Evolutionary conservation across 768 basidiomycete species (phyloP).

Genomic region (Lactifluus hygrophoroides): DNA sequence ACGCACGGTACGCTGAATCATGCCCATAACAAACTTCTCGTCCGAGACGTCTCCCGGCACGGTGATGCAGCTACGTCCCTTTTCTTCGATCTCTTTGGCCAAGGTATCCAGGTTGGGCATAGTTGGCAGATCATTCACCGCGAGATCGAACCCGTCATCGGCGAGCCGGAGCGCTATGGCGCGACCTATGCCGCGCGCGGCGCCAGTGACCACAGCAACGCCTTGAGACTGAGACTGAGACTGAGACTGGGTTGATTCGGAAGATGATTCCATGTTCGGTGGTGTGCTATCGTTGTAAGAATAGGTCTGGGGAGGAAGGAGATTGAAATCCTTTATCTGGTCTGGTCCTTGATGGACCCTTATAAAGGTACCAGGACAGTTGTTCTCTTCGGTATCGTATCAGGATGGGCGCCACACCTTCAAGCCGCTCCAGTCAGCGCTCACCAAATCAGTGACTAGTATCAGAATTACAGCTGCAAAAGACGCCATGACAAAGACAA

Average conservation of each 20-base stretch:
- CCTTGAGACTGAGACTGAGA: background rate
- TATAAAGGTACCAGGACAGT: too few relatives aligned
- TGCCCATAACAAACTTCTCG: background rate
- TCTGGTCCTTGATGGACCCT: background rate
- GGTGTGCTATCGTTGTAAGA: background rate
- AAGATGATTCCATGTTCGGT: background rate
- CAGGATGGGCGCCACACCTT: background rate
- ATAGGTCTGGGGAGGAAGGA: background rate
- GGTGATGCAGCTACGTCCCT: slow-evolving; percentile 4
- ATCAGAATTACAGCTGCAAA: too few relatives aligned
- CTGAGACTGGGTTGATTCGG: too few relatives aligned
- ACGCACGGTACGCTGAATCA: slow-evolving; percentile 4
- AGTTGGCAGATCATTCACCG: slow-evolving; percentile 17
- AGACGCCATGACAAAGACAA: background rate
- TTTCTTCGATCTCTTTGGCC: background rate
- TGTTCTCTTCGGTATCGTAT: too few relatives aligned
- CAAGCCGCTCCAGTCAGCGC: too few relatives aligned
- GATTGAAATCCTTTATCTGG: background rate
- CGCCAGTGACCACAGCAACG: slow-evolving; percentile 22
- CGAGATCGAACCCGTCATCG: slow-evolving; percentile 17
- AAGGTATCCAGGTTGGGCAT: background rate
- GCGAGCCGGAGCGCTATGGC: slow-evolving; percentile 22
- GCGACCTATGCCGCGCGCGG: slow-evolving; percentile 19
- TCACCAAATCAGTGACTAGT: background rate
- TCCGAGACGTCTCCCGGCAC: slow-evolving; percentile 7